Conservation (phyloP, 2,329 filamentous ascomycete species). For the Beauveria scarabaeidicola region DNA sequence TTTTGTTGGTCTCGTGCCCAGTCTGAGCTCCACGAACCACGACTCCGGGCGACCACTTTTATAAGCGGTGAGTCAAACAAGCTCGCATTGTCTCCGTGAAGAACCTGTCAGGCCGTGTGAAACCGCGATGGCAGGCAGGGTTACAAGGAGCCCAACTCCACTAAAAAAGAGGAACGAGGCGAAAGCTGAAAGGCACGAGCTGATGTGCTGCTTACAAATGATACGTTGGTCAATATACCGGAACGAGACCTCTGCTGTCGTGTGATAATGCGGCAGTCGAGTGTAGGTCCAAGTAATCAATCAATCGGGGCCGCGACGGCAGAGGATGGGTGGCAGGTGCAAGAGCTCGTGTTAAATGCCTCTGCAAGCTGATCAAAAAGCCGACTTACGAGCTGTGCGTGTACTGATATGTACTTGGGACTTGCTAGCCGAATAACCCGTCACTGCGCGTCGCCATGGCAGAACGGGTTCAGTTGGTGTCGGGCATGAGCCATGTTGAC, state of each 20-base stretch:
- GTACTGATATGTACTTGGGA: too few relatives aligned
- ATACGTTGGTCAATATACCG: neutral
- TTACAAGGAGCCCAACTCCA: neutral
- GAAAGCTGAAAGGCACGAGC: neutral
- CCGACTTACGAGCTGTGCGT: neutral
- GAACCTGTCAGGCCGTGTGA: neutral
- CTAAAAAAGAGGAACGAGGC: neutral
- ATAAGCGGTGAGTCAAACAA: constrained; percentile 2
- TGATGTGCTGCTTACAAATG: neutral
- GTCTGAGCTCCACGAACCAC: neutral
- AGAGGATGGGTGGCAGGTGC: neutral
- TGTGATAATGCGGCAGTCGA: neutral
- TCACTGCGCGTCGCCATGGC: neutral
- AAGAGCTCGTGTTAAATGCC: neutral
- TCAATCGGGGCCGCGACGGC: too few relatives aligned
- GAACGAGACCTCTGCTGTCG: neutral
- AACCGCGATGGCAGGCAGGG: neutral
- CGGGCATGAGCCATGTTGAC: neutral
- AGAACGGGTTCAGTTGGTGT: neutral
- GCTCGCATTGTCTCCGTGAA: neutral
- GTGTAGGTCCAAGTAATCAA: neutral
- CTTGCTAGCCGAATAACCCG: constrained; percentile 1
- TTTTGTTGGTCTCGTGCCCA: neutral
- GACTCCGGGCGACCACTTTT: neutral
- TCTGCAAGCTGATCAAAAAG: neutral